Base-by-base conservation (phyloP, 2,329 filamentous ascomycete species). In the Canariomyces notabilis region DNA sequence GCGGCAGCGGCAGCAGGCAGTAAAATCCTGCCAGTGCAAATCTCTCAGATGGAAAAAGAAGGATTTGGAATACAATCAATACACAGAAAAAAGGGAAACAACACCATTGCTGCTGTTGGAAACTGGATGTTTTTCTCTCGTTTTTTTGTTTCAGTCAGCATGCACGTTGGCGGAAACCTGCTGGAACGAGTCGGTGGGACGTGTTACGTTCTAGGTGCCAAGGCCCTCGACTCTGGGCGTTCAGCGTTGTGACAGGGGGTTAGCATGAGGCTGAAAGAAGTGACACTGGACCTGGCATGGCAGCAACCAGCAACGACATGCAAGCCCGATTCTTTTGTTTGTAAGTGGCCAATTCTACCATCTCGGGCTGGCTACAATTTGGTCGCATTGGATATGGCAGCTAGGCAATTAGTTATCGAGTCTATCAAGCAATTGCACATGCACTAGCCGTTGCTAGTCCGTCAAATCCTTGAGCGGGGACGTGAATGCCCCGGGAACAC, bases 121-220 rank as follows among this genome's bases (percentile, higher is more conserved):
- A 42, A 42, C 46, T 42, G 4, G 9, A 11, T 9, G 9, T 29
- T 29, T 29, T 29, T 29, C 14, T 29, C 14, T 9, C 8, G 4
- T 49, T 48, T 46, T 20, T 44, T 29, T 18, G 42, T 45, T 48
- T 42, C 22, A 41, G 43, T 38, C 20, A 45, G 20, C 14, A 19
- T 35, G 44, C 40, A 39, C 20, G 43, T 41, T 48, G 42, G 44
- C 42, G 19, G 23, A 41, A 35, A 34, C 26, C 33, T 42, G 29
- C 18, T 35, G 31, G 38, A 32, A 11, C 23, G 18, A 20, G 36
- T 29, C 37, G 38, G 51, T 54, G 55, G 55, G 56, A 57, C 55
- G 55, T 57, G 55, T 57, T 54, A 47, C 32, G 49, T 47, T 56
- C 53, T 37, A 46, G 36, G 26, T 39, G 33, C 20, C 33, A 16